Evolutionary conservation across 331 rosid genomes (phyloP), one percentile per base, ranked within the genome.

Genomic region (Quercus tomentella): DNA sequence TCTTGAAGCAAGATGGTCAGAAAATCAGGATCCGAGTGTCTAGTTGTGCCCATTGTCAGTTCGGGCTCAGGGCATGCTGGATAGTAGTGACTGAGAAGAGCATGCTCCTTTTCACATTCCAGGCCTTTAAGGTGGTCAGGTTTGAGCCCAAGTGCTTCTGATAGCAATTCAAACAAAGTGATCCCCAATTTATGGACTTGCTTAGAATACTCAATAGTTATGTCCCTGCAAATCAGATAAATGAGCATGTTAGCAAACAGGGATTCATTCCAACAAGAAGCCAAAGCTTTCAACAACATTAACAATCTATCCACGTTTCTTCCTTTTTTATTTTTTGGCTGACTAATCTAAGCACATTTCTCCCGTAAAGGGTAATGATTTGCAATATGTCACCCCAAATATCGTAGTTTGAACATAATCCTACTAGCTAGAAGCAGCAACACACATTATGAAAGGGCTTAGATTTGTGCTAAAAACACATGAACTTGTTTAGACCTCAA

Each of bases 1-100:
- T 90, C 97, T 56, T 86, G 97, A 3, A 89, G 86, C 3, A 86
- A 77, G 28, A 86, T 72, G 1, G 89, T 80, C 12, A 82, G 78
- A 45, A 82, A 82, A 16, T 7, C 33, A 2, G 80, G 77, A 74
- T 86, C 84, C 0, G 84, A 63, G 18, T 80, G 87, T 25, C 56
- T 73, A 45, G 62, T 79, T 4, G 77, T 76, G 20, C 85, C 87
- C 8, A 83, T 3, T 0, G 87, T 81, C 66, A 60, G 30, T 14
- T 83, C 35, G 18, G 87, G 78, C 65, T 86, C 85, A 33, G 89
- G 89, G 76, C 85, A 83, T 2, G 76, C 25, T 21, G 83, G 87
- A 77, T 86, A 83, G 74, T 86, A 86, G 54, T 86, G 83, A 15
- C 83, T 21, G n/a, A 70, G 20, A 31, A 83, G 35, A 3, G 7